A percentile compares a stretch with the other conserved stretches of the same genome.
phyloP scores from a whole-genome alignment of 2,329 filamentous ascomycete species.

The Blastomyces gilchristii region DNA sequence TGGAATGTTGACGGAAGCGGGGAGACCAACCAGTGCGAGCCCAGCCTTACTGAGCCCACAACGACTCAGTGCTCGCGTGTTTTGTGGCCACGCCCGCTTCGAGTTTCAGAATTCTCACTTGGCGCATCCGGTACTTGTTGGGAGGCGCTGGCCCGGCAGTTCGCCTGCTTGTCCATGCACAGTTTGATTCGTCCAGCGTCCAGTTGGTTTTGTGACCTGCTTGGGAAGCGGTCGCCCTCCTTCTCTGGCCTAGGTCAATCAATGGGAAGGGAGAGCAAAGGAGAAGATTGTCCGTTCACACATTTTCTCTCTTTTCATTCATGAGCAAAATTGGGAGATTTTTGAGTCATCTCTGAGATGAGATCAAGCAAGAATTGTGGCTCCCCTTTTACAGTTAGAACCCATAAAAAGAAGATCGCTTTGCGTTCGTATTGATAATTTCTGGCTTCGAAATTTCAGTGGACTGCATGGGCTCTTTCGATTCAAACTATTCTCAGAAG shows the following conservation, averaged over 20 bases:
- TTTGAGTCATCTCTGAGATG: not conserved
- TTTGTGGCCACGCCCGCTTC: not conserved
- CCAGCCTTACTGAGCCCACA: not conserved
- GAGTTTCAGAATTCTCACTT: not conserved
- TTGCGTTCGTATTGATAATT: not conserved
- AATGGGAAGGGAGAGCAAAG: not conserved
- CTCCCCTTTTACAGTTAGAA: not conserved
- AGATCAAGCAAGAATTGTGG: not conserved
- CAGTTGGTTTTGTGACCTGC: not conserved
- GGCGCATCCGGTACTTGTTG: slow-evolving; percentile 2
- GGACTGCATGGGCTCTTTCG: not conserved
- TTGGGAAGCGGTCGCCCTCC: not conserved
- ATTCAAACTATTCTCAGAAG: not conserved
- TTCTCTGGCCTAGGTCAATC: not conserved
- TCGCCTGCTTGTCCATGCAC: not conserved
- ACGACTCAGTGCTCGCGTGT: not conserved
- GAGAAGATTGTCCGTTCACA: not conserved
- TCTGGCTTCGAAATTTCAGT: not conserved
- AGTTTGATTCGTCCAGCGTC: not conserved
- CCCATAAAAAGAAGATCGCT: not conserved
- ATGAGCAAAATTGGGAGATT: not conserved
- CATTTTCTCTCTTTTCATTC: not conserved
- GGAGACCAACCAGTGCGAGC: not conserved
- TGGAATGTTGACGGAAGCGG: slow-evolving; percentile 2
- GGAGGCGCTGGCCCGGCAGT: too few relatives aligned